Base-by-base conservation (phyloP, 306 rosid species). In the Mucuna pruriens region DNA sequence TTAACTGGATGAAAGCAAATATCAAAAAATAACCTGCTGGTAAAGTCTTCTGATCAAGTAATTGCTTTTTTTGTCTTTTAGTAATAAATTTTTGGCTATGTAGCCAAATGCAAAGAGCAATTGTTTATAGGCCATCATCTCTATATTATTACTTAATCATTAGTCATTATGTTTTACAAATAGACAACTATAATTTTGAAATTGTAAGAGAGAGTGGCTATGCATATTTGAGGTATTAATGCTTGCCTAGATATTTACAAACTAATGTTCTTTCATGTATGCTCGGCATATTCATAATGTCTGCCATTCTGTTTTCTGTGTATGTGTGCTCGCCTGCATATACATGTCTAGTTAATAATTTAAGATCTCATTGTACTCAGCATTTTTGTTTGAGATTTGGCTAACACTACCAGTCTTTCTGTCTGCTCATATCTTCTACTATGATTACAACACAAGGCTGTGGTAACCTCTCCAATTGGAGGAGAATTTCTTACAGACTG, bases 401-500 rank as follows among this genome's bases (percentile, higher is more conserved):
- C 46, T 38, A 76, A 57, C 64, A 61, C 58, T 70, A 20, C 57
- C 23, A 45, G 29, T 36, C 51, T 52, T 64, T 63, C 76, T 71
- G 63, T 61, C 34, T 63, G 57, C 60, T 78, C 58, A 55, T 76
- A 54, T 40, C 19, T 61, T 66, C 48, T 82, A 61, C 75, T 78
- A 33, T 31, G 76, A 70, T 58, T 42, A 58, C 78, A 64, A 87
- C 73, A 44, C 67, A 84, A 95, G 99, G 99, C 96, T 84, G 99
- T 95, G 81, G 88, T 87, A 70, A 86, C 97, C 78, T 91, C 97
- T 84, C 97, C 97, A 52, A 90, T 95, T 71, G 98, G 99, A 86
- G 99, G 99, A 75, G 99, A 95, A 52, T 88, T 91, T 89, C 99
- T 95, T 49, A 93, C 98, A 39, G 99, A 95, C 46, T 95, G 98